A percentile compares a stretch with the other conserved stretches of the same genome.
Evolutionary conservation across 2,329 filamentous ascomycete species (phyloP).

Genomic region (Lasiodiplodia hormozganensis): DNA sequence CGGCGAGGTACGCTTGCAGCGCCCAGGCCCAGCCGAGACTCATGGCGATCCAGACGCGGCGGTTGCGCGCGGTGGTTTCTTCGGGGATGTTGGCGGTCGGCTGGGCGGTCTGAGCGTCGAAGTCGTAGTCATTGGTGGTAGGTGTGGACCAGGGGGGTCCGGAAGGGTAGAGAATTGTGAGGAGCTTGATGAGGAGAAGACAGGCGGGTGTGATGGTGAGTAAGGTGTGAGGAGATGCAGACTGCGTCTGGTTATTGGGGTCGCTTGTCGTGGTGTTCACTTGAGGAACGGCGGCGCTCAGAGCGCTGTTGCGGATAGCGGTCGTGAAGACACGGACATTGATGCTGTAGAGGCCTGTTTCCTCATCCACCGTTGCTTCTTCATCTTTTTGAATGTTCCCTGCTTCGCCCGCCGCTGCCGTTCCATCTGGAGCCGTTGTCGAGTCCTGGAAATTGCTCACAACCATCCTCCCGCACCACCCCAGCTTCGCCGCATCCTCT

Average conservation of each 20-base stretch:
- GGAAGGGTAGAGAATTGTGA: slow-evolving; percentile 1
- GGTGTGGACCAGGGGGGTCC: neutral
- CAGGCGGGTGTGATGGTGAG: neutral
- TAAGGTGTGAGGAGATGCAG: neutral
- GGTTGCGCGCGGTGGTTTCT: neutral
- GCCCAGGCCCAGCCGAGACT: slow-evolving; percentile 8
- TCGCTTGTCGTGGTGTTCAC: neutral
- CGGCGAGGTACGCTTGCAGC: neutral
- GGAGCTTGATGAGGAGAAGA: neutral
- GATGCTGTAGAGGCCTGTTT: slow-evolving; percentile 1
- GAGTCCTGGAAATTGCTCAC: neutral
- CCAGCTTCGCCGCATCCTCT: neutral
- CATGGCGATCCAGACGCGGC: slow-evolving; percentile 16
- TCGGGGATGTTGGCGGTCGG: neutral
- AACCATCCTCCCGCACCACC: slow-evolving; percentile 5
- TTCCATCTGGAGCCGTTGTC: neutral
- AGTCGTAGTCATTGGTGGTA: neutral
- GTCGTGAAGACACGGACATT: neutral
- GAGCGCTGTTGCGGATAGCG: neutral
- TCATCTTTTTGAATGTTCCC: neutral
- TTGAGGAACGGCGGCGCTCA: neutral
- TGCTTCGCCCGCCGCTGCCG: neutral
- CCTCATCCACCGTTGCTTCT: neutral
- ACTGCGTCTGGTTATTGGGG: neutral
- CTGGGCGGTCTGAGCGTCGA: neutral